phyloP scores from a whole-genome alignment of 768 basidiomycete genomes.

The Leccinellum rugosiceps region DNA sequence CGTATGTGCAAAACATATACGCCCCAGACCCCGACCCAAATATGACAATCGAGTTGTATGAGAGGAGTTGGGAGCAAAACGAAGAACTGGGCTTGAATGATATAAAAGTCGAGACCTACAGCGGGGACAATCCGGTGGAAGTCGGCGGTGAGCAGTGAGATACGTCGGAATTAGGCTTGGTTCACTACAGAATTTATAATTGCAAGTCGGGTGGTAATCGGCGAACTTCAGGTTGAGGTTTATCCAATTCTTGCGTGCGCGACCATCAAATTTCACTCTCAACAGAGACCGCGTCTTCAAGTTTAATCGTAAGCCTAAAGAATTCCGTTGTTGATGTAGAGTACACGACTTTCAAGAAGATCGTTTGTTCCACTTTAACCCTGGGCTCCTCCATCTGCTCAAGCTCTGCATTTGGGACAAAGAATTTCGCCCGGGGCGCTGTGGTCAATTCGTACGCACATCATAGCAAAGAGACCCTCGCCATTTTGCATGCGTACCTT shows the following conservation, averaged over 20 bases:
- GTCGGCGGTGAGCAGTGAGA: background rate
- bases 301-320: background rate
- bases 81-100: conserved; percentile 93
- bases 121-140: conserved; percentile 10
- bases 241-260: background rate
- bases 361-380: background rate
- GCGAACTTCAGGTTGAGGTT: background rate
- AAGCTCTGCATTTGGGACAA: background rate
- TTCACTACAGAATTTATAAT: background rate
- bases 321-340: background rate
- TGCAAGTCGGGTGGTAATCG: background rate
- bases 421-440: no score
- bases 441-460: background rate
- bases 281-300: background rate
- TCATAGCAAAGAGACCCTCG: background rate
- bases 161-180: background rate
- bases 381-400: background rate
- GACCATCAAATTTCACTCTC: no score
- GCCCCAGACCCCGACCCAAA: conserved; percentile 97
- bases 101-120: conserved; percentile 65
- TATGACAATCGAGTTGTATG: conserved; percentile 80
- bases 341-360: background rate
- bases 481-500: background rate
- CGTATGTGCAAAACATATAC: conserved; percentile 94
- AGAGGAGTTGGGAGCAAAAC: conserved; percentile 86